phyloP scores from a whole-genome alignment of 306 rosid genomes.

The Rosa lucieae region DNA sequence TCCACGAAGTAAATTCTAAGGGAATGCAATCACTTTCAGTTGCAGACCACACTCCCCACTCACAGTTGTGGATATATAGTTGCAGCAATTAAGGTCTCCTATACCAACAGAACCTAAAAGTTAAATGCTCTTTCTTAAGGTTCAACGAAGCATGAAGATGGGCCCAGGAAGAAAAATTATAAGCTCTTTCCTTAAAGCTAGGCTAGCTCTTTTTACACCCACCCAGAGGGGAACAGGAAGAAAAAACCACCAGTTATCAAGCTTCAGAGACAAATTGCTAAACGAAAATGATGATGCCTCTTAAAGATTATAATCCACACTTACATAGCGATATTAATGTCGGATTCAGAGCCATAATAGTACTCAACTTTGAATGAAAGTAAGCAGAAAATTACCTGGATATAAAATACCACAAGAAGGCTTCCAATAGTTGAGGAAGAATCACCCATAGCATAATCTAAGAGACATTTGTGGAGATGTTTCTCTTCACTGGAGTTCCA shows the following conservation, averaged over 20 bases:
- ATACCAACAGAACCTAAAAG: not conserved
- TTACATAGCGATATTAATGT: conserved; percentile 19
- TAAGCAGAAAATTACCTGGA: conserved; percentile 60
- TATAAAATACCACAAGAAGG: conserved; percentile 86
- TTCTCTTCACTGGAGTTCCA: conserved; percentile 96
- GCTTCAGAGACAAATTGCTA: not conserved
- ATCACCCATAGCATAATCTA: conserved; percentile 71
- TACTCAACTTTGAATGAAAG: conserved; percentile 7
- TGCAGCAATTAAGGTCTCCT: conserved; percentile 5
- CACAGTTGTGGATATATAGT: not conserved
- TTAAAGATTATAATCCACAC: not conserved
- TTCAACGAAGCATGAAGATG: not conserved
- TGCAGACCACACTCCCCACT: not conserved
- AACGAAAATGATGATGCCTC: not conserved
- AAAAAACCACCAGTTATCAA: not conserved
- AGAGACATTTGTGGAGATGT: conserved; percentile 73
- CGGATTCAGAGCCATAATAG: conserved; percentile 12
- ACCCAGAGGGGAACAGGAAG: not conserved
- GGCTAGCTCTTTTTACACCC: not conserved
- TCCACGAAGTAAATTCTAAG: not conserved
- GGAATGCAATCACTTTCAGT: not conserved
- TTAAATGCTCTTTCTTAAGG: not conserved
- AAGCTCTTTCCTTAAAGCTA: not conserved
- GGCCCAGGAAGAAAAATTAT: not conserved
- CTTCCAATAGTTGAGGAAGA: conserved; percentile 73